Base-by-base conservation (phyloP, 2,329 filamentous ascomycete species). In the Pyrenophora tritici-repentis region DNA sequence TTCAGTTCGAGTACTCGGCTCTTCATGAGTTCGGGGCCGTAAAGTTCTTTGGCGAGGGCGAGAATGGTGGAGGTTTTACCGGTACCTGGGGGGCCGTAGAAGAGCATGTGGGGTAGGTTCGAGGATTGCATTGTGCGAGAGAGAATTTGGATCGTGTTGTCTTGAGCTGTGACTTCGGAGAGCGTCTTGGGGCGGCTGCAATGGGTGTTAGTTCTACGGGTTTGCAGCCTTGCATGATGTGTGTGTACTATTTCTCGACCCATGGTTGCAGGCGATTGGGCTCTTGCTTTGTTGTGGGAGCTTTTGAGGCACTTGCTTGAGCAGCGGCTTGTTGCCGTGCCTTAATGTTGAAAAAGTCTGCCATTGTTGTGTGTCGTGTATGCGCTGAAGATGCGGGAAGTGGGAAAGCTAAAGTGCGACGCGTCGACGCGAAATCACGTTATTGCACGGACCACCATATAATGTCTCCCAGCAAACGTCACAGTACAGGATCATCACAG, bases 91-190 rank as follows among this genome's bases (percentile, higher is more conserved):
- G 95, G 94, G 3, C 94, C 94, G 72, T 99, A 99, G 81, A 97
- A 97, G 67, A 99, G 89, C 91, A 99, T 97, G 76, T 99, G 95
- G 3, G 94, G 94, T 33, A 99, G 88, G 85, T 99, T 99, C 57
- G 92, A 91, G 66, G 93, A 91, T 81, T 97, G 92, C 17, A 99
- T 81, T 22, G 91, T 97, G 65, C 94, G 85, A 72, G 93, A 89
- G 35, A 99, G 86, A 62, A 97, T 88, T 47, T 89, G 91, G 50
- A 96, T 89, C 6, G 94, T 97, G 76, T 99, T 94, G 67, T 99
- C 94, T 83, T 99, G 94, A 10, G 93, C 93, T 16, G 94, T 90
- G 59, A 99, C 92, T 83, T 99, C 95, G 71, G 86, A 88, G 42
- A 99, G 86, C 9, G 87, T 91, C 76, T 95, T 97, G 22, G 94